Evolutionary conservation across 2,329 filamentous ascomycete species (phyloP).

Genomic region (Setomelanomma holmii): DNA sequence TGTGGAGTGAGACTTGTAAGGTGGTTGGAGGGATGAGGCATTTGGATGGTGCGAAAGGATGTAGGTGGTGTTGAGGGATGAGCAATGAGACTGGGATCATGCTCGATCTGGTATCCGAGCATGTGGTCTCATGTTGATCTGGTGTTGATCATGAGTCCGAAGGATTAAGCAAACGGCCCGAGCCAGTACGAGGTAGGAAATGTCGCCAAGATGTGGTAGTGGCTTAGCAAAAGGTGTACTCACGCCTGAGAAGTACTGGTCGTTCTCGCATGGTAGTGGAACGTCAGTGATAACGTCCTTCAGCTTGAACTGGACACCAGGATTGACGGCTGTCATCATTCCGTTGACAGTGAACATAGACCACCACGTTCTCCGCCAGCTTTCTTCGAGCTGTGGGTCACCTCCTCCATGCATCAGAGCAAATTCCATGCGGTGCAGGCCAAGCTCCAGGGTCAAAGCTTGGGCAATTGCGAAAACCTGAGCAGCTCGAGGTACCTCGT

Average conservation of each 20-base stretch:
- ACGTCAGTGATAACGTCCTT: slow-evolving; percentile 73
- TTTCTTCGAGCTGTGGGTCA: slow-evolving; percentile 76
- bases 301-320: slow-evolving; percentile 72
- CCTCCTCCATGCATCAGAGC: slow-evolving; percentile 69
- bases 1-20: not conserved
- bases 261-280: slow-evolving; percentile 81
- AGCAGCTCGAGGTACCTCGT: slow-evolving; percentile 72
- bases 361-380: slow-evolving; percentile 92
- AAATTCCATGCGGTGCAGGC: slow-evolving; percentile 74
- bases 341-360: slow-evolving; percentile 81
- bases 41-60: not conserved
- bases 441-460: slow-evolving; percentile 75
- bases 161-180: slow-evolving; percentile 2
- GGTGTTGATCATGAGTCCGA: not conserved
- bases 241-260: slow-evolving; percentile 63
- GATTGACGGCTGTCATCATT: slow-evolving; percentile 81
- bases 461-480: slow-evolving; percentile 73
- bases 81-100: not conserved
- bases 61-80: not conserved
- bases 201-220: slow-evolving; percentile 19
- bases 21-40: not conserved
- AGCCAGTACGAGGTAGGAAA: slow-evolving; percentile 18
- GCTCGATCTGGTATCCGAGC: not conserved
- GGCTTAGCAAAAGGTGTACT: slow-evolving; percentile 23
- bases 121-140: not conserved